These are phyloP conservation scores for Ilex paraguariensis DNA, from an alignment of 305 asterid species.

Conservation along the genomic window DNA sequence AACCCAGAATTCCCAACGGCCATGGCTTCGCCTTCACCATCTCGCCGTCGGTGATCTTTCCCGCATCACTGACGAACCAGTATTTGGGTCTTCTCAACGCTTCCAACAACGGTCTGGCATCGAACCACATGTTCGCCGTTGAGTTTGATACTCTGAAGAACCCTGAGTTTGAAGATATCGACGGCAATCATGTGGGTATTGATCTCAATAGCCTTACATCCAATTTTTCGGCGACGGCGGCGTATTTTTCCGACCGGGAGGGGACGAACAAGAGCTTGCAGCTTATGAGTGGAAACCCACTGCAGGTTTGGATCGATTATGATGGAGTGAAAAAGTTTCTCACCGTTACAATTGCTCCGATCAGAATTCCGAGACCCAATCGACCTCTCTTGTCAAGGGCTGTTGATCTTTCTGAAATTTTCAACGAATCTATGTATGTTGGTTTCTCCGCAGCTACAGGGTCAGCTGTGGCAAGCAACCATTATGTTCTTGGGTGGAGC, in stretches of 20 bases:
- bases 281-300: conserved; percentile 5
- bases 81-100: conserved; percentile 8
- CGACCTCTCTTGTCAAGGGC: conserved; percentile 8
- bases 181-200: conserved; percentile 12
- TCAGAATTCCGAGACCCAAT: not conserved
- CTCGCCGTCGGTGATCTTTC: conserved; percentile 1
- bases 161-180: conserved; percentile 10
- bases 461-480: not conserved
- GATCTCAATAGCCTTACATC: conserved; percentile 2
- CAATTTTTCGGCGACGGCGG: conserved; percentile 10
- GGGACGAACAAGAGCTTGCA: not conserved
- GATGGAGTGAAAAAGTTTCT: not conserved
- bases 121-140: conserved; percentile 9
- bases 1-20: conserved; percentile 6
- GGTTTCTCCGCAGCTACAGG: conserved; percentile 16
- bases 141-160: conserved; percentile 11
- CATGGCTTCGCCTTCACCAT: conserved; percentile 13
- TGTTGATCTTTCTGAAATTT: not conserved
- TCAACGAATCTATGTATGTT: conserved; percentile 8
- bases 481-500: conserved; percentile 18
- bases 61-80: conserved; percentile 6
- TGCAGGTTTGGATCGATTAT: conserved; percentile 19
- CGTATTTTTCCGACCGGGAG: not conserved
- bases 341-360: conserved; percentile 9
- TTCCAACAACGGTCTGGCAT: conserved; percentile 4